Evolutionary conservation across 805 yeast species (phyloP).

Genomic region (Pichia exigua): DNA sequence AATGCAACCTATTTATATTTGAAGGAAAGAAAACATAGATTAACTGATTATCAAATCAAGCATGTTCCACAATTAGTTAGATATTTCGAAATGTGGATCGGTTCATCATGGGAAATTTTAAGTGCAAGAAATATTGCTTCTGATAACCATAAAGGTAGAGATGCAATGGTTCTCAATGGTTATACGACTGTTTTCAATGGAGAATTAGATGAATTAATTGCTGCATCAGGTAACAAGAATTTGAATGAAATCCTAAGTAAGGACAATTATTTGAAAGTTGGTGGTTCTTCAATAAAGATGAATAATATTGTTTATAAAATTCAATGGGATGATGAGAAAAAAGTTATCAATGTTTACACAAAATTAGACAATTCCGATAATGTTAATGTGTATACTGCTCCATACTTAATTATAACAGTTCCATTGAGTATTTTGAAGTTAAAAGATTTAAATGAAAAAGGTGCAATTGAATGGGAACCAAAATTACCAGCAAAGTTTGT

Average conservation of each 20-base stretch:
- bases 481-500: constrained; percentile 29
- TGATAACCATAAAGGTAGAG: constrained; percentile 60
- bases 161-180: constrained; percentile 57
- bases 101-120: constrained; percentile 54
- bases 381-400: constrained; percentile 18
- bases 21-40: constrained; percentile 33
- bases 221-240: constrained; percentile 7
- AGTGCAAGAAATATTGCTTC: constrained; percentile 45
- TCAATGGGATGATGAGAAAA: constrained; percentile 14
- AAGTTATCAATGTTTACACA: constrained; percentile 17
- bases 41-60: constrained; percentile 43
- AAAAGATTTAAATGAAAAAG: constrained; percentile 18
- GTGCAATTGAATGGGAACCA: constrained; percentile 27
- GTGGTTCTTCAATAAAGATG: constrained; percentile 13
- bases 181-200: constrained; percentile 34
- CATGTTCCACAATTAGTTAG: constrained; percentile 47
- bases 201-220: constrained; percentile 24
- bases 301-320: constrained; percentile 22
- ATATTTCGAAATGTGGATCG: constrained; percentile 67
- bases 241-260: not conserved
- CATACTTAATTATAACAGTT: constrained; percentile 40
- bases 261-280: not conserved
- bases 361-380: constrained; percentile 8
- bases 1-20: constrained; percentile 44
- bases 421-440: constrained; percentile 43